Base-by-base conservation (phyloP, 2,329 filamentous ascomycete species). In the Monosporascus sp. region DNA sequence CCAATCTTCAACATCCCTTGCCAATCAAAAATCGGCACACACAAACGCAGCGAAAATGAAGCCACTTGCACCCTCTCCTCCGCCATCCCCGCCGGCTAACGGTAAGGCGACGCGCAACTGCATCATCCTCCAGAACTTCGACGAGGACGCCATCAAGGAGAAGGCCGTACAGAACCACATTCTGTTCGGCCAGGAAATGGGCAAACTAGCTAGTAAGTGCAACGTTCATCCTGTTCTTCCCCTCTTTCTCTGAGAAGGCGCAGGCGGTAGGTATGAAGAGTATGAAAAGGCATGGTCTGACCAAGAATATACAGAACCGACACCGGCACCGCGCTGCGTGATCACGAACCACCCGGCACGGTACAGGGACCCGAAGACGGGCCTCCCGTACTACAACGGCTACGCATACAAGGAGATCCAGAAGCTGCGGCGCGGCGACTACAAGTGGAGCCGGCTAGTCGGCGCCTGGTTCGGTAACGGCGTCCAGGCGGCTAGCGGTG, bases 281-380 rank as follows among this genome's bases (percentile, higher is more conserved):
- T 14, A 35, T n/a, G 15, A 25, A 27, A 11, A 6, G 38, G 18
- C 18, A 41, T 45, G 22, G 51, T 55, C 60, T 66, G 35, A 68
- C 50, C 43, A 48, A 56, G 50, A 15, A 8, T 14, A 25, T 35
- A 24, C 47, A 82, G 79, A 82, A 63, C 80, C 78, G 18, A 66
- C 77, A 3, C 73, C 78, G 15, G 65, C 70, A 1, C 73, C 80
- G 17, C 75, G 86, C 35, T 99, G 94, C 69, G 87, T 85, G 48
- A 92, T 97, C 65, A 97, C 90, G 1, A 88, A 87, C 63, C 82
- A 86, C 50, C 83, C 86, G 5, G 94, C 93, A 14, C 84, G 84
- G 51, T 97, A 95, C 70, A 82, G 85, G 24, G 94, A 99, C 68
- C 90, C 91, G 0, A 81, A 82, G 60, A 97, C 93, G 0, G 89